Evolutionary conservation across 352 stramenopile species (phyloP).

Genomic region (Globisporangium cederbergense): DNA sequence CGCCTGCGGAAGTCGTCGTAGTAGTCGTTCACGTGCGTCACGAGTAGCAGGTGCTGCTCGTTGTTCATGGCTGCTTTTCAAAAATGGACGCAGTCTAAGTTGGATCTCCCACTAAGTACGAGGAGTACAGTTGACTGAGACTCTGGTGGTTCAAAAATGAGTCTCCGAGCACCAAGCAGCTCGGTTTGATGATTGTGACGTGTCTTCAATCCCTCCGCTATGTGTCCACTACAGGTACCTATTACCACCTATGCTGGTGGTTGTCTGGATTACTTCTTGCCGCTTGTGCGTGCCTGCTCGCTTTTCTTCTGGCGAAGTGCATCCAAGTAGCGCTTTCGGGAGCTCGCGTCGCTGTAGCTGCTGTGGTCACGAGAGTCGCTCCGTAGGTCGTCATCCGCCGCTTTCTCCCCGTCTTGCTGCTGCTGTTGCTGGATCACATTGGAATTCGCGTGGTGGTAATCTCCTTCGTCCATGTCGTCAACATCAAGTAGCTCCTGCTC

Average conservation of each 20-base stretch:
- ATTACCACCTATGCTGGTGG: background rate
- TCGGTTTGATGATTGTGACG: too few species aligned
- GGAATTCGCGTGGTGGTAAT: background rate
- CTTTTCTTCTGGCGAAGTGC: slow-evolving; percentile 1
- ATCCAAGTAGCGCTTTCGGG: slow-evolving; percentile 4
- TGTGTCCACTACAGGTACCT: too few species aligned
- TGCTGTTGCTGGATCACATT: slow-evolving; percentile 4
- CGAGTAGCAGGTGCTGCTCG: too few species aligned
- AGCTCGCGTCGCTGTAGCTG: background rate
- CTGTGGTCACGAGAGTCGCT: background rate
- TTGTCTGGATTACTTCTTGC: background rate
- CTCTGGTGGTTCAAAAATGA: too few species aligned
- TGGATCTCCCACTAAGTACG: too few species aligned
- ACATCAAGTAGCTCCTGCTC: background rate
- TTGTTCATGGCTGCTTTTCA: too few species aligned
- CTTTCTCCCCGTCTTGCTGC: background rate
- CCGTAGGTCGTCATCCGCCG: background rate
- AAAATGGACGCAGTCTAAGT: too few species aligned
- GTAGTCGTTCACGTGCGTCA: background rate
- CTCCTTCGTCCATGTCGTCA: background rate
- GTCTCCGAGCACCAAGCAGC: too few species aligned
- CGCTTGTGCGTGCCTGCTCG: background rate
- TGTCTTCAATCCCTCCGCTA: too few species aligned
- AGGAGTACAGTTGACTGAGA: too few species aligned
- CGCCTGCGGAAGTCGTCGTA: background rate